Base-by-base conservation (phyloP, 1,284 basidiomycete species). In the Wallemia ichthyophaga region DNA sequence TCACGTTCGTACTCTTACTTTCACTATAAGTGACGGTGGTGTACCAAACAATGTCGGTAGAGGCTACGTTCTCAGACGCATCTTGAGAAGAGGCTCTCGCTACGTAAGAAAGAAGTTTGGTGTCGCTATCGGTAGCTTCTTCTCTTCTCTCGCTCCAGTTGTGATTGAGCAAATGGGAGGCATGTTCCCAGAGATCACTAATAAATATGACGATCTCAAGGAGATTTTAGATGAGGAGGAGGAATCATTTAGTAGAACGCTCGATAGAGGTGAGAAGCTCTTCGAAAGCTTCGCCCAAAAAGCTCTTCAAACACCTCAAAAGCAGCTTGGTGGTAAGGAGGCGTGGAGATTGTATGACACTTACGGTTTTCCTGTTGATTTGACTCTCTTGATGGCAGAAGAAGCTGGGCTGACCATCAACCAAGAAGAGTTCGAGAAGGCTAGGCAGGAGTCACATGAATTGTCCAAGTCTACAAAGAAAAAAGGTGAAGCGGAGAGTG, bases 311-410 rank as follows among this genome's bases (percentile, higher is more conserved):
- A 74, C 76, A 56, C 80, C 80, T 15, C 66, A 73, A 9, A 83
- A 75, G 59, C 76, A 80, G 63, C 78, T 99, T 55, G 80, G 76
- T 63, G 92, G 92, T 19, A 82, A 82, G 66, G 92, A 99, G 67
- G 86, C 95, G 26, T 99, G 92, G 92, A 78, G 86, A 27, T 72
- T 99, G 59, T 98, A 98, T 70, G 94, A 99, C 70, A 98, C 94
- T 0, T 99, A 86, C 69, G 92, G 92, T 53, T 99, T 99, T 75
- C 94, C 92, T 0, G 88, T 89, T 59, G 92, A 99, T 68, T 73
- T 99, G 33, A 99, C 94, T 1, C 80, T 85, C 59, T 76, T 99
- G 63, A 98, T 99, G 92, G 92, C 94, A 25, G 86, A 94, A 69
- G 92, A 99, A 69, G 75, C 87, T 28, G 83, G 81, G 1, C 72